A percentile compares a stretch with the other conserved stretches of the same genome.
phyloP scores from a whole-genome alignment of 2,329 filamentous ascomycete species.

The Epichloe brachyelytri region DNA sequence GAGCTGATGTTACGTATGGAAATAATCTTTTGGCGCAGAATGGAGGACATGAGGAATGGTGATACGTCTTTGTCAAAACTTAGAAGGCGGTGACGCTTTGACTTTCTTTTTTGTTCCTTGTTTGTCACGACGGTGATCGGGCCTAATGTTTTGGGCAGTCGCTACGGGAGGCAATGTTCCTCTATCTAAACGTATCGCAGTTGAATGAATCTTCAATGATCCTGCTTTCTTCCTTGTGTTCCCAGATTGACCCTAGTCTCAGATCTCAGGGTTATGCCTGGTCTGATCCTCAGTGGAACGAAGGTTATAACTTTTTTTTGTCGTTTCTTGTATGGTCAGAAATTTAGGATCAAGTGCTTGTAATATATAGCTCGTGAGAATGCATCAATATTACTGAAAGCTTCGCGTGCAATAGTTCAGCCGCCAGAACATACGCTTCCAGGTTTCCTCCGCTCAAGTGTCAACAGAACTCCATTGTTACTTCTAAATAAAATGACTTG shows the following conservation, averaged over 20 bases:
- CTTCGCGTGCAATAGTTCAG: too few relatives aligned
- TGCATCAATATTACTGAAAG: too few relatives aligned
- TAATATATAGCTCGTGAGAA: too few relatives aligned
- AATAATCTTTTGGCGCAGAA: conserved; percentile 15
- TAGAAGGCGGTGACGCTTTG: conserved; percentile 27
- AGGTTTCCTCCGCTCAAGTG: too few relatives aligned
- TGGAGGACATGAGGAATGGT: conserved; percentile 21
- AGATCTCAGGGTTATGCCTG: neutral
- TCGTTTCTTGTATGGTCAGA: too few relatives aligned
- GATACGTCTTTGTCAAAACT: conserved; percentile 22
- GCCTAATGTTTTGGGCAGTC: conserved; percentile 25
- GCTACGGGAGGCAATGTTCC: conserved; percentile 19
- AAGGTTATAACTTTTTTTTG: neutral
- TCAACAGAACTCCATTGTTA: too few relatives aligned
- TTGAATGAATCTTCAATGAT: conserved; percentile 25
- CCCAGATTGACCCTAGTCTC: neutral
- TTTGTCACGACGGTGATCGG: conserved; percentile 24
- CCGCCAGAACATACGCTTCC: too few relatives aligned
- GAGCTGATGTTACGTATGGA: conserved; percentile 21
- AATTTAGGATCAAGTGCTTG: too few relatives aligned
- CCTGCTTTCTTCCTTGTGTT: neutral
- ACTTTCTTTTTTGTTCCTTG: conserved; percentile 27
- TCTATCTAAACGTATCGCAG: conserved; percentile 22
- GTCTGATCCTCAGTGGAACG: neutral
- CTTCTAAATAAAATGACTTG: too few relatives aligned